A percentile compares a stretch with the other conserved stretches of the same genome.
These are phyloP conservation scores for Meyerozyma elateridarum DNA, from an alignment of 1,139 yeast genomes.

Conservation along the genomic window DNA sequence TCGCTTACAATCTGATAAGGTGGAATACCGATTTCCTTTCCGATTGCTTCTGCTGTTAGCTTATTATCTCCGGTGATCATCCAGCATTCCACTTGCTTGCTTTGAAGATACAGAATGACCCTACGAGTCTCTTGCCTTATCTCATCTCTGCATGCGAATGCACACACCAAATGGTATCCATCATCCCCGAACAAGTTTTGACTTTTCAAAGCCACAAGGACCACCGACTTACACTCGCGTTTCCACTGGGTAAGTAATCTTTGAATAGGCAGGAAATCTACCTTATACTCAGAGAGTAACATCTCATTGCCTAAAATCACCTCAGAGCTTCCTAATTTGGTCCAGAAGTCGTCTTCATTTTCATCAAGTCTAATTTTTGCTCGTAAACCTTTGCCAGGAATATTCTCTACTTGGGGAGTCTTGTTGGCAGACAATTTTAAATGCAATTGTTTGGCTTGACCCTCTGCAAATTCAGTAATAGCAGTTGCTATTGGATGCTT, in stretches of 20 bases:
- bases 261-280: slow-evolving; percentile 22
- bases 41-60: slow-evolving; percentile 65
- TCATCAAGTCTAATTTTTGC: slow-evolving; percentile 34
- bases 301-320: slow-evolving; percentile 66
- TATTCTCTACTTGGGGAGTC: slow-evolving; percentile 45
- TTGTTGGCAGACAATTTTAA: slow-evolving; percentile 28
- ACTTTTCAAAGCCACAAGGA: slow-evolving; percentile 47
- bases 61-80: slow-evolving; percentile 71
- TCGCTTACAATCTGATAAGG: slow-evolving; percentile 58
- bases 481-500: slow-evolving; percentile 69
- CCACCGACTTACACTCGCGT: slow-evolving; percentile 56
- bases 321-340: slow-evolving; percentile 24
- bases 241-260: slow-evolving; percentile 50
- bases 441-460: slow-evolving; percentile 12
- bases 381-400: slow-evolving; percentile 56
- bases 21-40: slow-evolving; percentile 55
- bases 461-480: slow-evolving; percentile 39
- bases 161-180: slow-evolving; percentile 35
- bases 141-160: slow-evolving; percentile 61
- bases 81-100: slow-evolving; percentile 55
- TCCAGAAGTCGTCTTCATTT: slow-evolving; percentile 23
- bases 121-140: slow-evolving; percentile 56
- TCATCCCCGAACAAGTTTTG: slow-evolving; percentile 21
- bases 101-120: slow-evolving; percentile 45
- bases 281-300: slow-evolving; percentile 42